Conservation (phyloP, 2,329 filamentous ascomycete genomes). For the Sclerotiophoma versabilis region DNA sequence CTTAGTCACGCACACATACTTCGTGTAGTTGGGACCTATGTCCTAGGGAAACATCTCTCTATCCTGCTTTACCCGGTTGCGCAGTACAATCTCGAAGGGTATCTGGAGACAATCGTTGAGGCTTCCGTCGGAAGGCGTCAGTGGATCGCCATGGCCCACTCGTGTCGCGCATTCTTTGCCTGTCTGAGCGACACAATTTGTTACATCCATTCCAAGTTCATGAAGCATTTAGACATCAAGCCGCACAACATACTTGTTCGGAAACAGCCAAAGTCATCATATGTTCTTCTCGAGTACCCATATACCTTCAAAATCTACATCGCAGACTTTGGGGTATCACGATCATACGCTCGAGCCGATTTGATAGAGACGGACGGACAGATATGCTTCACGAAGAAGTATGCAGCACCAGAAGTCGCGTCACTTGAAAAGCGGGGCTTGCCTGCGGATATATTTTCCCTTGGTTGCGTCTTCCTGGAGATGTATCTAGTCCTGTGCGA, state of each 20-base stretch:
- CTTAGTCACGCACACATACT: slow-evolving; percentile 29
- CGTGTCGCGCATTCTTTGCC: slow-evolving; percentile 3
- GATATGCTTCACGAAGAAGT: not conserved
- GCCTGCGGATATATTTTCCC: not conserved
- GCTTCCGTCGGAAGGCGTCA: not conserved
- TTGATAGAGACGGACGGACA: not conserved
- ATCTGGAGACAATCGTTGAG: slow-evolving; percentile 11
- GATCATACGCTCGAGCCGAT: slow-evolving; percentile 14
- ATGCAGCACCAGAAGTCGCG: slow-evolving; percentile 5
- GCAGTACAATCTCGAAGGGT: slow-evolving; percentile 24
- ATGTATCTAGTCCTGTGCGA: not conserved
- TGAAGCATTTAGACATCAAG: slow-evolving; percentile 40
- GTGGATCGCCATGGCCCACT: not conserved
- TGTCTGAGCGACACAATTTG: slow-evolving; percentile 23
- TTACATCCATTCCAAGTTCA: slow-evolving; percentile 22
- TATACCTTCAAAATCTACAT: slow-evolving; percentile 23
- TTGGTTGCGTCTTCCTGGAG: not conserved
- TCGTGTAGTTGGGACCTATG: slow-evolving; percentile 5
- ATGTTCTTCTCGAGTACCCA: not conserved
- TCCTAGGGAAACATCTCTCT: slow-evolving; percentile 22
- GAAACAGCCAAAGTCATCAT: not conserved
- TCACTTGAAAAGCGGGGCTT: not conserved
- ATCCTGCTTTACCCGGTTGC: slow-evolving; percentile 32
- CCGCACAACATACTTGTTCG: slow-evolving; percentile 34
- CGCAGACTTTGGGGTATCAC: slow-evolving; percentile 35